phyloP scores from a whole-genome alignment of 1,284 basidiomycete species.

The Austroboletus niveus region DNA sequence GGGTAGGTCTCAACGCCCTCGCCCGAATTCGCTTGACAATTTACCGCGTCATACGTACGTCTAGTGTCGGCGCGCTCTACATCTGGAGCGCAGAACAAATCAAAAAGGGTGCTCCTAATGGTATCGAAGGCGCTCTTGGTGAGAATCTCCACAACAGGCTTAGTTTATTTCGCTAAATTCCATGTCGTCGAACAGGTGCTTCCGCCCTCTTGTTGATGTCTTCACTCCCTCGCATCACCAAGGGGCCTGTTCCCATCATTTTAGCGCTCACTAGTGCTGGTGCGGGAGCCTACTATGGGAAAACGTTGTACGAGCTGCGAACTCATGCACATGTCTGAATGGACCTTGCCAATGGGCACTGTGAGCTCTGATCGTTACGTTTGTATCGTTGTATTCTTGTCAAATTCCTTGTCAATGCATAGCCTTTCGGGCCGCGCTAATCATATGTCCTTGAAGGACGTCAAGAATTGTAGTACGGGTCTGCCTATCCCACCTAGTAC shows the following conservation, averaged over 20 bases:
- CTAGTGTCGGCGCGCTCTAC: conserved; percentile 73
- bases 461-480: background rate
- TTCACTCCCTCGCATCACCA: conserved; percentile 69
- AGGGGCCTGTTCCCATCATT: conserved; percentile 75
- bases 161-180: background rate
- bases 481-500: background rate
- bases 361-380: background rate
- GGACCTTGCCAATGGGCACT: background rate
- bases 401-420: background rate
- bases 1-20: conserved; percentile 44
- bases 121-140: conserved; percentile 77
- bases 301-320: conserved; percentile 51
- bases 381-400: conserved; percentile 12
- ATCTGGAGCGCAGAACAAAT: conserved; percentile 75
- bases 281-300: conserved; percentile 72
- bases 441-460: background rate
- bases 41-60: background rate
- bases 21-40: background rate
- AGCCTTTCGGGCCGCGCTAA: background rate
- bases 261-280: conserved; percentile 63
- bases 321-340: conserved; percentile 25
- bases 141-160: conserved; percentile 26
- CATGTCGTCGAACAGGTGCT: conserved; percentile 49
- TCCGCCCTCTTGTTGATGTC: conserved; percentile 78
- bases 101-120: conserved; percentile 67